Evolutionary conservation across 2,329 filamentous ascomycete species (phyloP), one percentile per base, ranked within the genome.

Genomic region (Ophiosphaerella herpotricha): DNA sequence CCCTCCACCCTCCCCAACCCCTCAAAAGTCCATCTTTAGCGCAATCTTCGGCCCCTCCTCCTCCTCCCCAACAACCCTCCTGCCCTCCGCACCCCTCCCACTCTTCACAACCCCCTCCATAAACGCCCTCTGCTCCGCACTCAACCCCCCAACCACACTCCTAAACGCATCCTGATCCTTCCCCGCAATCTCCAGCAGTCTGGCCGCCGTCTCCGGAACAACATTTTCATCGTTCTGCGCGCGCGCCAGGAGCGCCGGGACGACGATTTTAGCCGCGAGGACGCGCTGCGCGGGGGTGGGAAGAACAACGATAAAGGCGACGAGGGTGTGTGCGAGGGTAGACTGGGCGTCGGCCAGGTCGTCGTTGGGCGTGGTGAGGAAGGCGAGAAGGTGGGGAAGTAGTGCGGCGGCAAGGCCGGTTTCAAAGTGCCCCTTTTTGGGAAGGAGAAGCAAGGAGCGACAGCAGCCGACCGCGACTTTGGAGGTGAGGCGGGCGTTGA

Each of bases 381-480:
- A 97, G 12, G 82, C 77, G 40, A 97, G 77, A 16, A 96, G 79
- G 14, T 86, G 85, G 1, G 91, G 89, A 42, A 93, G 79, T 42
- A 96, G 78, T 58, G 88, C 86, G 43, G 89, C 83, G 2, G 87
- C 83, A 43, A 97, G 86, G 16, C 89, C 85, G 1, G 80, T 67
- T 59, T 73, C 67, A 1, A 68, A 45, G 16, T 63, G 48, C 2
- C 52, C 77, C 43, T 83, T 77, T 59, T 75, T 63, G 45, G 82
- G 75, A 61, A 88, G 78, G 3, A 96, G 77, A 26, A 97, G 80
- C 7, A 97, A 82, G 7, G 91, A 94, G 48, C 92, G 86, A 59
- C 93, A 85, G 73, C 94, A 99, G 66, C 91, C 91, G 54, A 91
- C 89, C 1, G 94, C 91, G 48, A 97, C 92, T 66, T 90, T 96